Evolutionary conservation across 192 early-diverging fungal genomes (phyloP), one percentile per base, ranked within the genome.

Genomic region (Globomyces pollinis-pini): DNA sequence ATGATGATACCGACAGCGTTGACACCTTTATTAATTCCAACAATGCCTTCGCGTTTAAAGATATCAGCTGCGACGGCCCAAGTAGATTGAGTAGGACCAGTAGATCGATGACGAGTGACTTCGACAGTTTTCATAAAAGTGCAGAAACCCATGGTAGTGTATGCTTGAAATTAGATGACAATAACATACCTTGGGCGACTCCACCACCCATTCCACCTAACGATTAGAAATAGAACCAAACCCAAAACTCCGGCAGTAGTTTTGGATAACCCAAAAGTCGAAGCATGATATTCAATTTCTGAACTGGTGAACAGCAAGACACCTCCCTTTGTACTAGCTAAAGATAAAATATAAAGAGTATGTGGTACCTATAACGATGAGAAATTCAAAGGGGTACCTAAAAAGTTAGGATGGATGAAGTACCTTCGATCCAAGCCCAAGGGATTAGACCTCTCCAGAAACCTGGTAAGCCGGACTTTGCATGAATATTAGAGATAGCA

Each of bases 71-170:
- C 96, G 38, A 95, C 80, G 35, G 81, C 79, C 63, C 87, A 81
- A 34, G 93, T 93, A 8, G 91, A 93, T 41, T 79, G 61, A 6
- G 74, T 55, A 23, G 76, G 72, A n/a, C 65, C 79, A n/a, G 11
- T 41, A 1, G 68, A 63, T 21, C 61, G 53, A 78, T 91, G 90
- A 41, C 93, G 86, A 5, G 96, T 98, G 30, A 98, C 94, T 62
- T 98, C 96, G 35, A 78, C 79, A 2, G 95, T 96, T 79, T 93
- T 91, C 29, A 65, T 44, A n/a, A 62, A 65, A n/a, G 2, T 98
- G 71, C 94, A 96, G 75, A 96, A 96, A n/a, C 96, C 96, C 96
- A 98, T 98, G 20, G 96, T 98, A 39, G 93, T 86, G 77, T 96
- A 98, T 0, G 94, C 92, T 61, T 72, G 47, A 13, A n/a, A n/a